Base-by-base conservation (phyloP, 305 asterid species). In the Salvia sclarea region DNA sequence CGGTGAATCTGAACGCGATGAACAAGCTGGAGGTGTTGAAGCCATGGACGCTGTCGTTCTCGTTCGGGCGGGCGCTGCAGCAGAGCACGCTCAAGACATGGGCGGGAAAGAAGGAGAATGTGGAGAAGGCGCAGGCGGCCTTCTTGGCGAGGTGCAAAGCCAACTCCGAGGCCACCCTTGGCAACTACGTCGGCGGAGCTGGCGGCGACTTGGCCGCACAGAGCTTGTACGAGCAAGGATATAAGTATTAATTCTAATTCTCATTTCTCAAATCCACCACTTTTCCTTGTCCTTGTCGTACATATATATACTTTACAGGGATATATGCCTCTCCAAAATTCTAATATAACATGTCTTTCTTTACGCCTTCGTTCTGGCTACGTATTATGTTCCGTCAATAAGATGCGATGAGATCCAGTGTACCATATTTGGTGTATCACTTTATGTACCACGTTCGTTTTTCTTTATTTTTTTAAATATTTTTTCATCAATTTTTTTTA, bases 61-160 rank as follows among this genome's bases (percentile, higher is more conserved):
- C 96, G 1, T 90, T 90, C 60, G 95, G 96, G 40, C 80, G 96
- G 35, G 96, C 96, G n/a, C 78, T 90, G 68, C 97, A 88, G 79
- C 84, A 84, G 77, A 88, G 95, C 64, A 90, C 96, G 0, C 92
- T 90, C 44, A 88, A 83, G 77, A 79, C 81, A 28, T 90, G 94
- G 97, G 82, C 74, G 4, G 96, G 97, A 8, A 85, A 86, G 81
- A 74, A 59, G 78, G 94, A 88, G 76, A 86, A 88, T 9, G 88
- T 90, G 75, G 85, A 48, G 54, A 86, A 78, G 62, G 96, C 96
- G 8, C 96, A 88, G 82, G 80, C 77, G 50, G 76, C 71, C 24
- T 86, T 90, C 78, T 61, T 86, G 79, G 84, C 18, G 13, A 70
- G 96, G 80, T 86, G 96, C 94, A 90, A 83, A 77, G 95, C 83